Evolutionary conservation across 768 basidiomycete species (phyloP), one percentile per base, ranked within the genome.

Genomic region (Suillus sp.): DNA sequence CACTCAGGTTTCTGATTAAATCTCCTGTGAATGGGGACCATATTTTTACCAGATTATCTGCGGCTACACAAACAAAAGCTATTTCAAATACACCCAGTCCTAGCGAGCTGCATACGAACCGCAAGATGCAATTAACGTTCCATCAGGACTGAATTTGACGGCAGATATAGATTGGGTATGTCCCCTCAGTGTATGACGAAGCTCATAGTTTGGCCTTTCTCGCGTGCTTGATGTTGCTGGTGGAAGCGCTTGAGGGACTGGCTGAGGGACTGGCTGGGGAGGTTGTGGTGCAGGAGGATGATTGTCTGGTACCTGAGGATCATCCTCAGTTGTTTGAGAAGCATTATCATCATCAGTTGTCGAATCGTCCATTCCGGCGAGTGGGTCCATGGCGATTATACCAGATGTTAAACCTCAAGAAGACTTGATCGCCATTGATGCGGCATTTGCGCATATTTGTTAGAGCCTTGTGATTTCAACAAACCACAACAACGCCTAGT

Each of bases 121-220:
- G 68, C 90, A 92, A n/a, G 93, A 94, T 20, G 94, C 94, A 25
- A 97, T 80, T 18, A 89, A 77, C 25, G 84, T 84, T 11, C 96
- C 96, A 72, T 96, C 92, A 0, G 91, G 91, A 70, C 93, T 94
- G 75, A 97, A 98, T 74, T 93, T 93, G 64, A 96, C 88, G 22
- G 93, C 88, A 34, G 95, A 95, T 59, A 97, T 89, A 0, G 91
- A 89, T 70, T 86, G 84, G 7, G 86, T 88, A 72, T 98, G 95
- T 0, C 93, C 96, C 2, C 78, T 77, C 40, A 95, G 79, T 1
- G 84, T 85, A 74, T 90, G 86, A 56, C 80, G 79, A 2, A 89
- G 83, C 68, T 85, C 79, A 71, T 93, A 93, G 67, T 88, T 82
- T n/a, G 91, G 91, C 65, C 79, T 66, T 61, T 72, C 74, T 45